Evolutionary conservation across 2,329 filamentous ascomycete species (phyloP).

Genomic region (Rutstroemia sp.): DNA sequence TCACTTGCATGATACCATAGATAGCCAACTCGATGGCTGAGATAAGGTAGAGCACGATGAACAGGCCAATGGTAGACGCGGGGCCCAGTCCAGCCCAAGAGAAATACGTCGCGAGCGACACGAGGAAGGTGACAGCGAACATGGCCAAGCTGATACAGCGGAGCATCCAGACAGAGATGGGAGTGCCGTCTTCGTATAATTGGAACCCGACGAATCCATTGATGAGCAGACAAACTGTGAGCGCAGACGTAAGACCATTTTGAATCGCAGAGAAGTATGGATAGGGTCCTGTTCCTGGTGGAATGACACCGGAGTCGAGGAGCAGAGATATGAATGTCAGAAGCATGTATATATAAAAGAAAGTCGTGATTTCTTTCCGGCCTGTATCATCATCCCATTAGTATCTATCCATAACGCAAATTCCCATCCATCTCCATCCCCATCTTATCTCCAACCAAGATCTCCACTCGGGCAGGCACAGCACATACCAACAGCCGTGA

Average conservation of each 20-base stretch:
- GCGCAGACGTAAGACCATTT: constrained; percentile 73
- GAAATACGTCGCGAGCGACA: constrained; percentile 89
- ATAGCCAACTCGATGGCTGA: constrained; percentile 81
- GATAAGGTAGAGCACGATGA: constrained; percentile 85
- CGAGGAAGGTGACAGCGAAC: constrained; percentile 79
- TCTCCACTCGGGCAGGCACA: no score
- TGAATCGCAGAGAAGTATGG: constrained; percentile 90
- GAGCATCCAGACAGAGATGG: constrained; percentile 87
- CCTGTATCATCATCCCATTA: constrained; percentile 33
- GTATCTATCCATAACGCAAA: constrained; percentile 10
- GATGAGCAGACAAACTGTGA: constrained; percentile 84
- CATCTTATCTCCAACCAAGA: not conserved
- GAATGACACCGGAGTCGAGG: constrained; percentile 87
- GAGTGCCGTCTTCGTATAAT: constrained; percentile 93
- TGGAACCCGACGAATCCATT: constrained; percentile 99
- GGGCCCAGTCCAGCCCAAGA: constrained; percentile 80
- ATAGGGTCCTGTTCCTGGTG: constrained; percentile 71
- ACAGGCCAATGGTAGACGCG: constrained; percentile 79
- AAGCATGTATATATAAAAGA: constrained; percentile 95
- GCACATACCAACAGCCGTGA: constrained; percentile 84
- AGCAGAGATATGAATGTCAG: constrained; percentile 83
- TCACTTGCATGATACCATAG: constrained; percentile 79
- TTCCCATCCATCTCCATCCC: not conserved
- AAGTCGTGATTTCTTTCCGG: constrained; percentile 67
- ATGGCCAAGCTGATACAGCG: constrained; percentile 70